Base-by-base conservation (phyloP, 2,329 filamentous ascomycete genomes). In the Alternaria burnsii region DNA sequence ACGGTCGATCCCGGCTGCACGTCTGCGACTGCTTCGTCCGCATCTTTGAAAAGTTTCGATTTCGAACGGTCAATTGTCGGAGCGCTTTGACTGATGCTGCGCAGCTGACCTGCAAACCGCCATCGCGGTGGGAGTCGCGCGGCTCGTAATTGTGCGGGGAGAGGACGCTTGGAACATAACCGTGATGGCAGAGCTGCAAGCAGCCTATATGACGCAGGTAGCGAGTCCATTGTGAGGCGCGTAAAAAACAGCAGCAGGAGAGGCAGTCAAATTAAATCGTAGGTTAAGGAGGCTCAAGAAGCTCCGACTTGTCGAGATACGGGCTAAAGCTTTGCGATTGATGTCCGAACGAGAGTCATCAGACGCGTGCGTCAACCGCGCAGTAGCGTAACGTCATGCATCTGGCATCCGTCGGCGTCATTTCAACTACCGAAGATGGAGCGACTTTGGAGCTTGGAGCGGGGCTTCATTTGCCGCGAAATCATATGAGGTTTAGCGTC, bases 21-120 rank as follows among this genome's bases (percentile, higher is more conserved):
- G 55, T 79, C 78, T 40, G 72, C 72, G 30, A 79, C 73, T 38
- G 78, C 78, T 62, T 76, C 74, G 32, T 77, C 73, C 40, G 77
- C 77, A 26, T 73, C 76, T 41, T 72, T 70, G 65, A 73, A 78
- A 10, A 78, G 68, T 59, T 79, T 79, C 16, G 76, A 77, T 34
- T 68, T 70, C 9, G 75, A 73, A 44, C 76, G 76, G 47, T 77
- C 74, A 55, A 77, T 76, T 9, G 58, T 53, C 0, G 76, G 76
- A 34, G 72, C 73, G 59, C 65, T 66, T 9, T 65, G 61, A 43
- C 66, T 74, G 48, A 72, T 71, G 54, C 63, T 62, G 61, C 72
- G 61, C 36, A 61, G 61, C 51, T 74, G 71, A 28, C 66, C 66
- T 10, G 63, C 61, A 46, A 72, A 66, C 34, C 63, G 63, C 66